phyloP scores from a whole-genome alignment of 2,329 filamentous ascomycete species.

The Botrytis sinoallii region DNA sequence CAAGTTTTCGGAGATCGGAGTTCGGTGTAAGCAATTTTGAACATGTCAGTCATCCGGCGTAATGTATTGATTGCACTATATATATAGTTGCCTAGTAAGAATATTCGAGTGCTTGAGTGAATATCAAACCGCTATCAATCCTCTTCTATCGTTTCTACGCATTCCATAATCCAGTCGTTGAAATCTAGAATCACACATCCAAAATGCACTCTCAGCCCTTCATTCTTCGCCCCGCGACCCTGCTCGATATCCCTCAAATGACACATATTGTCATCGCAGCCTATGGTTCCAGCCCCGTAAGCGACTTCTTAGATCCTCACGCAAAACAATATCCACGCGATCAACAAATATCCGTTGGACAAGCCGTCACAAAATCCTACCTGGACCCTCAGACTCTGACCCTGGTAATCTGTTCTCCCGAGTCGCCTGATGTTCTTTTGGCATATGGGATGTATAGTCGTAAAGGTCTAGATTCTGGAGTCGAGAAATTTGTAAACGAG shows the following conservation, averaged over 20 bases:
- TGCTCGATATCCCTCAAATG: slow-evolving; percentile 24
- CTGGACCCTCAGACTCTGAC: slow-evolving; percentile 17
- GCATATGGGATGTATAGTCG: slow-evolving; percentile 27
- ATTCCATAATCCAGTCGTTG: no score
- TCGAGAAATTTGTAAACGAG: neutral
- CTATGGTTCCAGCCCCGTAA: slow-evolving; percentile 23
- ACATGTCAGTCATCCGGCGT: neutral
- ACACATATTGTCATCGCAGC: slow-evolving; percentile 17
- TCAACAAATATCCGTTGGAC: slow-evolving; percentile 13
- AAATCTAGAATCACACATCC: neutral
- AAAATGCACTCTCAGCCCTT: slow-evolving; percentile 5
- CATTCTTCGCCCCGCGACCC: slow-evolving; percentile 22
- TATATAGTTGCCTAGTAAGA: neutral
- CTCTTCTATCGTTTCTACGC: no score
- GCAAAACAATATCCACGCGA: slow-evolving; percentile 22
- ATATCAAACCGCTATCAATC: no score
- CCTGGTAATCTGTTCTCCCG: slow-evolving; percentile 24
- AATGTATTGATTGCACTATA: neutral
- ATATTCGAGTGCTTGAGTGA: no score
- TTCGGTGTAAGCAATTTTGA: neutral
- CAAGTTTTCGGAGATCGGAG: neutral
- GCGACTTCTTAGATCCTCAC: slow-evolving; percentile 22
- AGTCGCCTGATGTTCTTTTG: slow-evolving; percentile 20
- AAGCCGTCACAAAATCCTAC: slow-evolving; percentile 18
- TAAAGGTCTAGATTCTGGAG: slow-evolving; percentile 27